These are phyloP conservation scores for Paraconiothyrium sp. DNA, from an alignment of 2,329 filamentous ascomycete species.

Conservation along the genomic window DNA sequence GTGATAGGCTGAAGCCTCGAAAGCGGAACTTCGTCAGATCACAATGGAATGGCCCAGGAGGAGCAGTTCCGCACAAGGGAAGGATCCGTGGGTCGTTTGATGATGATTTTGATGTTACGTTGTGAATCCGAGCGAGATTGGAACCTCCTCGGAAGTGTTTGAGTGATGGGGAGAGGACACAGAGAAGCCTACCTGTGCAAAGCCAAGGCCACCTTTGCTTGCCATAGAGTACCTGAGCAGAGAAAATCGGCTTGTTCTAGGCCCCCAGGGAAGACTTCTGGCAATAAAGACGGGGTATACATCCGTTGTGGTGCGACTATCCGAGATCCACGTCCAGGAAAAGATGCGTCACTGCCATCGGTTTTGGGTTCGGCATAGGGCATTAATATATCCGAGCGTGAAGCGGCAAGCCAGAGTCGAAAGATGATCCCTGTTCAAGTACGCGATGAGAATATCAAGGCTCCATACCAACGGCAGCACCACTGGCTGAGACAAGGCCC, in stretches of 20 bases:
- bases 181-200: conserved; percentile 1
- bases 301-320: not conserved
- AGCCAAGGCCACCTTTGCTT: not conserved
- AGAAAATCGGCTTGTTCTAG: not conserved
- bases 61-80: not conserved
- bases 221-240: conserved; percentile 7
- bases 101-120: conserved; percentile 10
- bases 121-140: conserved; percentile 5
- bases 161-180: not conserved
- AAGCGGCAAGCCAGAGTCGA: not conserved
- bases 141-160: not conserved
- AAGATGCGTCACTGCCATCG: not conserved
- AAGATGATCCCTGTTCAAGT: not conserved
- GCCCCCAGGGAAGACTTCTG: not conserved
- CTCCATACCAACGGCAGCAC: not conserved
- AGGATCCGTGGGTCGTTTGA: conserved; percentile 9
- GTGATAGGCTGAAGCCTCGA: not conserved
- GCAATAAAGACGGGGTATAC: not conserved
- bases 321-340: not conserved
- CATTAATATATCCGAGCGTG: not conserved
- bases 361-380: not conserved
- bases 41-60: not conserved
- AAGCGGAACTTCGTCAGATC: not conserved
- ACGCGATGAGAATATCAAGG: not conserved
- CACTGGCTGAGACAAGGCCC: not conserved